phyloP scores from a whole-genome alignment of 257 asterid genomes.

The Solanum paucissectum region DNA sequence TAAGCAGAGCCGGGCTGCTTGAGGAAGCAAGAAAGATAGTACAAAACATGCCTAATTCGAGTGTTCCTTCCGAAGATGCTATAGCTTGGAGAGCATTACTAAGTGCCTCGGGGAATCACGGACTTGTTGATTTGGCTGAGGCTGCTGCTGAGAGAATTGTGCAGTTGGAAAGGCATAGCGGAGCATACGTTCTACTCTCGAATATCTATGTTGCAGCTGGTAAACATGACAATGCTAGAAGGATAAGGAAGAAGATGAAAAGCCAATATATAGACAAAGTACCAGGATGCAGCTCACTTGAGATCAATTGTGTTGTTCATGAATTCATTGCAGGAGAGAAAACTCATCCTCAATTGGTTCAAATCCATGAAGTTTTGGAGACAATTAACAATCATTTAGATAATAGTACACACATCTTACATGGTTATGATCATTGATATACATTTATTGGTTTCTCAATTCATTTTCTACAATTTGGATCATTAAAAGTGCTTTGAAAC shows the following conservation, averaged over 20 bases:
- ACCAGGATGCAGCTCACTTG: constrained; percentile 72
- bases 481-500: not conserved
- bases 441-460: not conserved
- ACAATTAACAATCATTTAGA: constrained; percentile 22
- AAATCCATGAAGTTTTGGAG: constrained; percentile 22
- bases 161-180: constrained; percentile 45
- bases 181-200: constrained; percentile 58
- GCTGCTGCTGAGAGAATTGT: constrained; percentile 46
- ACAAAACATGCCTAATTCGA: constrained; percentile 24
- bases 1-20: constrained; percentile 35
- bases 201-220: constrained; percentile 49
- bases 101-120: constrained; percentile 39
- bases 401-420: not conserved
- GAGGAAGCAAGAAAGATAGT: constrained; percentile 46
- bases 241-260: constrained; percentile 45
- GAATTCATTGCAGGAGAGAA: constrained; percentile 63
- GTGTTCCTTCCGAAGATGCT: constrained; percentile 29
- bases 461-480: not conserved
- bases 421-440: not conserved
- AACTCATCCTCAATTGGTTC: constrained; percentile 22
- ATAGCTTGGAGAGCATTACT: constrained; percentile 69
- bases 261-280: constrained; percentile 45
- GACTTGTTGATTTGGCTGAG: constrained; percentile 40
- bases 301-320: constrained; percentile 45
- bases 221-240: constrained; percentile 31